A percentile compares a stretch with the other conserved stretches of the same genome.
Evolutionary conservation across 305 asterid species (phyloP).

Genomic region (Solanum hybrid): DNA sequence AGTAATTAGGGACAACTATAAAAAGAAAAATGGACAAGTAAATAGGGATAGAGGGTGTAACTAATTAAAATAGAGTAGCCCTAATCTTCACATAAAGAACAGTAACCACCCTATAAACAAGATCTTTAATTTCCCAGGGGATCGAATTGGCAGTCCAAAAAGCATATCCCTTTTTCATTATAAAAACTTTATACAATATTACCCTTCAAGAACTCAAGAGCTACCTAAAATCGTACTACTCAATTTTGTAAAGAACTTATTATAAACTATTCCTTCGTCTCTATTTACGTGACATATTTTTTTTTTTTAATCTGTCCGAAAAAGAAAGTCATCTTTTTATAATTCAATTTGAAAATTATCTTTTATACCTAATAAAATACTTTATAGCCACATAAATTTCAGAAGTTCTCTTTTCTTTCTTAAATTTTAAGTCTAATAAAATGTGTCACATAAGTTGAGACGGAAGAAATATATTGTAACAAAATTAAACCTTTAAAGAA

Average conservation of each 20-base stretch:
- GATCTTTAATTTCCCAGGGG: background rate
- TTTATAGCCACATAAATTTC: background rate
- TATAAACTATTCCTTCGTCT: background rate
- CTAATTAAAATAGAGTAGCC: background rate
- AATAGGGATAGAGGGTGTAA: too few relatives aligned
- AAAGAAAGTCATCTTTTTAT: background rate
- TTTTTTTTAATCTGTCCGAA: background rate
- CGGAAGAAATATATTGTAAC: background rate
- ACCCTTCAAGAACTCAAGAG: constrained; percentile 9
- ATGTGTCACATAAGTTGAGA: background rate
- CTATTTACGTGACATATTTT: background rate
- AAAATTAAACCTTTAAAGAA: background rate
- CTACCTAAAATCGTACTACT: background rate
- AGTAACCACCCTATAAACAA: background rate
- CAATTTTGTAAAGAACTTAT: background rate
- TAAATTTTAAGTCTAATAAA: background rate
- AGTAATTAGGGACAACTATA: too few relatives aligned
- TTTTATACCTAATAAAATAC: background rate
- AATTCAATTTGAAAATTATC: background rate
- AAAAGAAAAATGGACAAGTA: too few relatives aligned
- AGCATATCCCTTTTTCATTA: background rate
- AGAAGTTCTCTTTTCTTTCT: background rate
- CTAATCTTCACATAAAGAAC: background rate
- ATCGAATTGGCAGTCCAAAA: background rate
- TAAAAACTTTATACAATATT: background rate